Evolutionary conservation across 2,329 filamentous ascomycete species (phyloP), one percentile per base, ranked within the genome.

Genomic region (Fusarium nygamai): DNA sequence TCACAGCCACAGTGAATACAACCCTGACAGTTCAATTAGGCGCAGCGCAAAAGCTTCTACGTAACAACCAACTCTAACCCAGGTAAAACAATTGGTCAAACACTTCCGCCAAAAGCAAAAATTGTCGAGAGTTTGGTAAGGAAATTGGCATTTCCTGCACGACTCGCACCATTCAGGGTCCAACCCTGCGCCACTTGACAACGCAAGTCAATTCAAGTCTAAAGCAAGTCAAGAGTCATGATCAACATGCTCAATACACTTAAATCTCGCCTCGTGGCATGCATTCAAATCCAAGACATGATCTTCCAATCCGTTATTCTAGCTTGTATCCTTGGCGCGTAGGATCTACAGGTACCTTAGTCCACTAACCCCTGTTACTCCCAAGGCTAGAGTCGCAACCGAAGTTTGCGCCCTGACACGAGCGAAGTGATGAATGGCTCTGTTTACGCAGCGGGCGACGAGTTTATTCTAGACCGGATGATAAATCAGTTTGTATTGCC

Each of bases 371-470:
- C 67, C 66, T 70, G 66, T 11, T 4, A 44, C 62, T 63, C 48
- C n/a, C 12, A 16, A 62, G 24, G 34, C 27, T 16, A 47, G 27
- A n/a, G 22, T 34, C 16, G 39, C 19, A 60, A 6, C 51, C 33
- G 36, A 44, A n/a, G 53, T 71, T 34, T 71, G 53, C 67, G 53
- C 46, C 67, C 67, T 41, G 67, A 67, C 43, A 20, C 1, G 34
- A 22, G 16, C 19, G 10, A 19, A 38, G 22, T 22, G 14, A 24
- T 36, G 22, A 56, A 41, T 56, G 34, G 51, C 6, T 10, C 2
- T 24, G 24, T 29, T 36, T 56, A 56, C 24, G 34, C 24, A 31
- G 34, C 24, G 51, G 51, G 34, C 8, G 34, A 39, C 24, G 24
- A 41, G 34, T 11, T 19, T n/a, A 19, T 56, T 31, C 22, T 41